Evolutionary conservation across 495 filamentous ascomycete species (phyloP).

Genomic region (Hypoxylon intermedium): DNA sequence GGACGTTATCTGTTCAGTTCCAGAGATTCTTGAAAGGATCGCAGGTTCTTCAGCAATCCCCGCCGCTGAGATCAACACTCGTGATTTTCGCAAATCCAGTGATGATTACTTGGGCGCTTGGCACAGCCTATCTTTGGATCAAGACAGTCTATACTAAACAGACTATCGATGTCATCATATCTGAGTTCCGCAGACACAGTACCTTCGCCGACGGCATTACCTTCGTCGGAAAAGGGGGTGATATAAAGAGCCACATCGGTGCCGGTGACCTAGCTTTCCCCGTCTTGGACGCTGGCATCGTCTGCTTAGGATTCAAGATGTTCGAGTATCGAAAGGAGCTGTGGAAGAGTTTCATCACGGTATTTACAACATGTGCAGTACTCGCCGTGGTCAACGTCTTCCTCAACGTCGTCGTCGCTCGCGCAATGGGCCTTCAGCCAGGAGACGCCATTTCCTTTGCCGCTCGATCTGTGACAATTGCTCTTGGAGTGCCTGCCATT

Average conservation of each 20-base stretch:
- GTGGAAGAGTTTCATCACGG: constrained; percentile 46
- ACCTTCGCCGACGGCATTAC: constrained; percentile 46
- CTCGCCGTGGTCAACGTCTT: constrained; percentile 47
- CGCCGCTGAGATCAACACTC: constrained; percentile 38
- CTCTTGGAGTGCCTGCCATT: constrained; percentile 45
- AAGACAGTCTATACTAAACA: constrained; percentile 41
- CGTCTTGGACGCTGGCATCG: constrained; percentile 55
- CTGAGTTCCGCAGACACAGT: constrained; percentile 44
- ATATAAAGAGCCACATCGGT: constrained; percentile 38
- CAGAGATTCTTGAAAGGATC: constrained; percentile 46
- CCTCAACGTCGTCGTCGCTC: constrained; percentile 45
- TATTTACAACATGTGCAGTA: constrained; percentile 41
- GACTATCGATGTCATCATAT: constrained; percentile 39
- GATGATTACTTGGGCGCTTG: constrained; percentile 50
- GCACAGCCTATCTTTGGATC: constrained; percentile 49
- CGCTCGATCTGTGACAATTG: constrained; percentile 54
- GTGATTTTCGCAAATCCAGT: constrained; percentile 52
- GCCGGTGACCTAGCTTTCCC: constrained; percentile 53
- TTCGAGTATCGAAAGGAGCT: constrained; percentile 54
- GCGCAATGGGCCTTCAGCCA: constrained; percentile 42
- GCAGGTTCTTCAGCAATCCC: constrained; percentile 9
- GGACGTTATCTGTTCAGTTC: constrained; percentile 49
- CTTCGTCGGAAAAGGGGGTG: constrained; percentile 14
- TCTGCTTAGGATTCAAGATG: constrained; percentile 56
- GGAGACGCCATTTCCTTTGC: constrained; percentile 51